Conservation (phyloP, 1,284 basidiomycete genomes). For the Puccinia novopanici region DNA sequence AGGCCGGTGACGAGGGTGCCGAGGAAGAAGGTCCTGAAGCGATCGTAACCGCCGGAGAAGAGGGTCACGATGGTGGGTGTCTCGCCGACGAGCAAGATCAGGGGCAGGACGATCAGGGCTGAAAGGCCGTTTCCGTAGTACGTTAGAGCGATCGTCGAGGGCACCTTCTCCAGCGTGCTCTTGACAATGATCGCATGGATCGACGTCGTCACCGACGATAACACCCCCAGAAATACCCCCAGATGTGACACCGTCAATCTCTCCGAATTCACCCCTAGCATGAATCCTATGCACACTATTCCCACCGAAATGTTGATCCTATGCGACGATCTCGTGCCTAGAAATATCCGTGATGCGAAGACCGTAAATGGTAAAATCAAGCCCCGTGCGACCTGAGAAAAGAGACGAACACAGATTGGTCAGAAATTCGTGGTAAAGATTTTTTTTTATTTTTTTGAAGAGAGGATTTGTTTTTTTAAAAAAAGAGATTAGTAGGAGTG, state of each 20-base stretch:
- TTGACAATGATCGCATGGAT: constrained; percentile 84
- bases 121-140: constrained; percentile 82
- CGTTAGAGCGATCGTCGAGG: constrained; percentile 73
- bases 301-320: constrained; percentile 66
- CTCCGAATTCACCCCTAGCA: constrained; percentile 69
- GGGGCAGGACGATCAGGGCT: constrained; percentile 67
- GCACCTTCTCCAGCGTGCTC: constrained; percentile 71
- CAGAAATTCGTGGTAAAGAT: too few relatives aligned
- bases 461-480: too few relatives aligned
- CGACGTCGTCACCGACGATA: constrained; percentile 75
- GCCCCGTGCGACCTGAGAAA: constrained; percentile 82
- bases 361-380: constrained; percentile 82
- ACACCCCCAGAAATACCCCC: constrained; percentile 74
- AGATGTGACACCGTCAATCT: constrained; percentile 58
- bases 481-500: too few relatives aligned
- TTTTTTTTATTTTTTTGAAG: too few relatives aligned
- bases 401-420: constrained; percentile 56
- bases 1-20: constrained; percentile 75
- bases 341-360: constrained; percentile 71
- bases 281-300: constrained; percentile 78
- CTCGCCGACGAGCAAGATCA: constrained; percentile 73
- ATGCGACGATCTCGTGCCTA: constrained; percentile 61
- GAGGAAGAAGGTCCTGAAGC: constrained; percentile 70
- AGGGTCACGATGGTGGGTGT: constrained; percentile 67
- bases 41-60: constrained; percentile 63